A percentile compares a stretch with the other conserved stretches of the same genome.
Conservation (phyloP, 192 early-diverging fungal genomes). For the Coemansia sp. region DNA sequence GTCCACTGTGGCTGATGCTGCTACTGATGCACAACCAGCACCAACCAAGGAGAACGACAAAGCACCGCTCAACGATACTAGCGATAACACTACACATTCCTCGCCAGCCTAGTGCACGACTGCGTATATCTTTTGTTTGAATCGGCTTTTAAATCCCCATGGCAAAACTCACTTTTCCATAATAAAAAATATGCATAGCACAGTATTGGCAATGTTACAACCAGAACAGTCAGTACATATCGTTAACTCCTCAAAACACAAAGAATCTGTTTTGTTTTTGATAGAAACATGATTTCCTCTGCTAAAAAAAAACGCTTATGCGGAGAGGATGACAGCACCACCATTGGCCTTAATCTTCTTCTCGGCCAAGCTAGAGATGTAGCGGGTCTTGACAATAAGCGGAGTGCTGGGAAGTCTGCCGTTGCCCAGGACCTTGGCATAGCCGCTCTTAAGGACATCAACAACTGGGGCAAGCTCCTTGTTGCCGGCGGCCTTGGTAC, state of each 20-base stretch:
- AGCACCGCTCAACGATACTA: no score
- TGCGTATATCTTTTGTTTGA: no score
- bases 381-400: constrained; percentile 94
- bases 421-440: constrained; percentile 95
- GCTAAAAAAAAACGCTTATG: constrained; percentile 28
- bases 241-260: not conserved
- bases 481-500: constrained; percentile 76
- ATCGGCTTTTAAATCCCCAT: no score
- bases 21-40: no score
- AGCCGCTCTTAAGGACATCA: constrained; percentile 78
- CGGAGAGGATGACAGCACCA: constrained; percentile 66
- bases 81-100: no score
- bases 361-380: constrained; percentile 89
- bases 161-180: no score
- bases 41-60: no score
- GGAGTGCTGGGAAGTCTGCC: constrained; percentile 85
- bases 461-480: constrained; percentile 91
- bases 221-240: not conserved
- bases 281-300: no score
- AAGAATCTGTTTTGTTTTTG: not conserved
- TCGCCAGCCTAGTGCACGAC: no score
- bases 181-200: no score
- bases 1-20: no score
- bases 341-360: constrained; percentile 98
- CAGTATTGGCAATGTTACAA: no score